phyloP scores from a whole-genome alignment of 805 yeast genomes.

The Wickerhamomyces ciferrii region DNA sequence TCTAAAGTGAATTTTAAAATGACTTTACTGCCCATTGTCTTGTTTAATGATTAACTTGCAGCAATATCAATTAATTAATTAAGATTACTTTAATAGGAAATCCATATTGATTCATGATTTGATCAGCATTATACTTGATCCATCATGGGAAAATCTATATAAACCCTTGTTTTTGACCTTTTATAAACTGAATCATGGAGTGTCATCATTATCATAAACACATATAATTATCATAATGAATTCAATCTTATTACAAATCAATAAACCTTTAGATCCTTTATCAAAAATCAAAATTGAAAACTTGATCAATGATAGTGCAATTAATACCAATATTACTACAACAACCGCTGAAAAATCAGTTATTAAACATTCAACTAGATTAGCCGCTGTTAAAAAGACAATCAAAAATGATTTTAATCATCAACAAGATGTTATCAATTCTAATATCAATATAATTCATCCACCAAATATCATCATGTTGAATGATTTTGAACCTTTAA shows the following conservation, averaged over 20 bases:
- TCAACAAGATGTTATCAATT: too few relatives aligned
- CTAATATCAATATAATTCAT: neutral
- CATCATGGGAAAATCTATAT: neutral
- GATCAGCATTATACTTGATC: neutral
- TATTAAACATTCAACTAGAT: too few relatives aligned
- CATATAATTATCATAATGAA: neutral
- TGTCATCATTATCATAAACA: too few relatives aligned
- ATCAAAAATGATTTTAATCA: neutral
- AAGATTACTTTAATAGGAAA: too few relatives aligned
- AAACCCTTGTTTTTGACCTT: too few relatives aligned
- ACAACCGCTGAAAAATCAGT: too few relatives aligned
- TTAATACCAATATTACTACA: neutral
- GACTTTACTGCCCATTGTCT: too few relatives aligned
- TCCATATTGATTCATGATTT: neutral
- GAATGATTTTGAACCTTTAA: slow-evolving; percentile 15
- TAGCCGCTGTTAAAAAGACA: neutral
- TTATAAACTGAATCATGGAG: too few relatives aligned
- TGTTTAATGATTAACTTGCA: too few relatives aligned
- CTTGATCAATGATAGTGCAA: neutral
- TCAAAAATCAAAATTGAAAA: neutral
- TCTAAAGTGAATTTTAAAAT: too few relatives aligned
- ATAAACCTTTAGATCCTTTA: neutral
- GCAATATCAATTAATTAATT: too few relatives aligned
- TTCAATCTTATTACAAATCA: neutral
- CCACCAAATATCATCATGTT: slow-evolving; percentile 19